Evolutionary conservation across 2,329 filamentous ascomycete species (phyloP).

Genomic region (Fonsecaea pugnacius): DNA sequence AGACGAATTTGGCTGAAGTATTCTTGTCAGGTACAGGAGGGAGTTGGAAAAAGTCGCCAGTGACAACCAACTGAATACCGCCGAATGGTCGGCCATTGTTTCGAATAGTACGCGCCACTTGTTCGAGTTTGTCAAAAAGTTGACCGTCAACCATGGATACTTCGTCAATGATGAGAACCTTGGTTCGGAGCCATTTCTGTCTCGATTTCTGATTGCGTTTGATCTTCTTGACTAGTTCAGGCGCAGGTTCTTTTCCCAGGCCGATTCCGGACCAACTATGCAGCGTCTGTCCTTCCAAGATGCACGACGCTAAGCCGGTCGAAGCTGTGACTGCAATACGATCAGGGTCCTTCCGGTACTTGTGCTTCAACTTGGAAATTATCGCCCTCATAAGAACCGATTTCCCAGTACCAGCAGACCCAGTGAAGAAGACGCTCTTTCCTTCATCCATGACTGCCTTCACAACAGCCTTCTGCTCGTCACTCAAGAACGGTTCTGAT

Average conservation of each 20-base stretch:
- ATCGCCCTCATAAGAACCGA: slow-evolving; percentile 94
- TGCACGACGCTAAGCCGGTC: slow-evolving; percentile 92
- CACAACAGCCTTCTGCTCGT: slow-evolving; percentile 83
- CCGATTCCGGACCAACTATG: slow-evolving; percentile 97
- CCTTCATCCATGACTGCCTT: slow-evolving; percentile 77
- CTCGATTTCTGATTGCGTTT: slow-evolving; percentile 85
- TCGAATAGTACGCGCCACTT: slow-evolving; percentile 80
- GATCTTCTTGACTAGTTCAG: slow-evolving; percentile 85
- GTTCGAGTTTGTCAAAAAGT: slow-evolving; percentile 92
- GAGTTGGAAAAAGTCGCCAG: slow-evolving; percentile 96
- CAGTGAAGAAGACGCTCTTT: slow-evolving; percentile 96
- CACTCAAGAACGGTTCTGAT: slow-evolving; percentile 62
- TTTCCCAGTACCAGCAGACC: slow-evolving; percentile 94
- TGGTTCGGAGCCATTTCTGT: slow-evolving; percentile 84
- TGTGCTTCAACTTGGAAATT: slow-evolving; percentile 77
- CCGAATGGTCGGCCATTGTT: slow-evolving; percentile 94
- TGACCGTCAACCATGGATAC: slow-evolving; percentile 99
- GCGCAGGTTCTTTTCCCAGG: slow-evolving; percentile 83
- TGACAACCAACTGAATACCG: slow-evolving; percentile 93
- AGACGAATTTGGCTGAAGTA: slow-evolving; percentile 81
- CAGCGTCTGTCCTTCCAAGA: slow-evolving; percentile 91
- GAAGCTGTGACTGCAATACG: slow-evolving; percentile 92
- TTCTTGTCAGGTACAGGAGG: slow-evolving; percentile 85
- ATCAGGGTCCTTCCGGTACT: slow-evolving; percentile 76
- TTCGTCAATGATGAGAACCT: slow-evolving; percentile 88